Base-by-base conservation (phyloP, 441 rosid species). In the Arabidopsis hybrid region DNA sequence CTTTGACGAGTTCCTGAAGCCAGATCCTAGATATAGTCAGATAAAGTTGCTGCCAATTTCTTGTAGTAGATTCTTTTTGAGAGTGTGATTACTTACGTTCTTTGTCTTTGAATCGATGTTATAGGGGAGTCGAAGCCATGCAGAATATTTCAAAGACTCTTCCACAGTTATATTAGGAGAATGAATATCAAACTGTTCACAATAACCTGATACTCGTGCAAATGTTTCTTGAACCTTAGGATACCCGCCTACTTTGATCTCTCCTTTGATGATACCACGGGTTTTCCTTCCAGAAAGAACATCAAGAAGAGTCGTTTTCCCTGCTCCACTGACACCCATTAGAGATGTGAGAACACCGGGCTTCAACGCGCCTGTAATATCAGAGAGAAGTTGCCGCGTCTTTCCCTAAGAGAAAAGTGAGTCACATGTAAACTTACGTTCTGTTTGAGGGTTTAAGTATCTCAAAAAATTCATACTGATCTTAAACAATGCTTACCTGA, bases 301-400 rank as follows among this genome's bases (percentile, higher is more conserved):
- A 65, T 90, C 95, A 83, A 86, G 82, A 40, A 90, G 80, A 49
- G 95, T 90, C 46, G 95, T 90, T 73, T 90, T 93, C 9, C 97
- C 97, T 8, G 97, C 96, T 21, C 97, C 98, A 67, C 96, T 93
- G 16, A 89, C 92, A 32, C 98, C 98, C 93, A 93, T 92, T 55
- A 91, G 67, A 51, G 98, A 92, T 17, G 95, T 90, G n/a, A 93
- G 93, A 73, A 93, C 88, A 10, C 98, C 98, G 5, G 97, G 97
- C 84, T 89, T 85, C 61, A 93, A 89, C 62, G 93, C 84, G 13
- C 97, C 95, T 29, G 86, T 84, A 61, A 89, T 62, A 51, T 81
- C 86, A 46, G 71, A 65, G 53, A 89, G 91, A 49, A 89, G 88
- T 71, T 86, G 87, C 34, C 81, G 86, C 75, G 73, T 85, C 52